Conservation (phyloP, 1,284 basidiomycete genomes). For the Rhodotorula sp. region DNA sequence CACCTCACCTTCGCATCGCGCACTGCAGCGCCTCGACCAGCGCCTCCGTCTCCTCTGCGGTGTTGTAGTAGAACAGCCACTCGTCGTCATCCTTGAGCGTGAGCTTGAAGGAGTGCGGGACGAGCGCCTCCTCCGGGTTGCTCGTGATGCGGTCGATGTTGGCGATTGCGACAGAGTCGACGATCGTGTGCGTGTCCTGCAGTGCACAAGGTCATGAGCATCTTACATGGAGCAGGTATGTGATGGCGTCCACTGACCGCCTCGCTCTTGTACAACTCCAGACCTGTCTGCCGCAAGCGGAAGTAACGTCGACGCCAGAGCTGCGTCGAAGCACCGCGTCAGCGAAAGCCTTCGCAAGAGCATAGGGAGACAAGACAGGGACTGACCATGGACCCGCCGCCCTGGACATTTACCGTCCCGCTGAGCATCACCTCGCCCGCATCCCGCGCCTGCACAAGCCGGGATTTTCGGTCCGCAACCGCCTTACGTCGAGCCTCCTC, state of each 20-base stretch:
- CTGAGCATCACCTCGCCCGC: slow-evolving; percentile 24
- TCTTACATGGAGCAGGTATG: background rate
- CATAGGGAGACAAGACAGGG: background rate
- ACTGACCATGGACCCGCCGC: slow-evolving; percentile 14
- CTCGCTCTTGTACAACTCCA: slow-evolving; percentile 29
- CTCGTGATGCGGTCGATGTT: slow-evolving; percentile 4
- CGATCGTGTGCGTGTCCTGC: slow-evolving; percentile 19
- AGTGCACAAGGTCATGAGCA: background rate
- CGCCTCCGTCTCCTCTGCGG: slow-evolving; percentile 22
- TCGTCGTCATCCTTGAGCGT: slow-evolving; percentile 15
- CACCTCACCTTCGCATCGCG: background rate
- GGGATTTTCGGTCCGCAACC: slow-evolving; percentile 1
- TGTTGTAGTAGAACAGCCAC: slow-evolving; percentile 24
- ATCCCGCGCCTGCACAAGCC: slow-evolving; percentile 6
- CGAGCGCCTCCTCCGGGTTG: slow-evolving; percentile 26
- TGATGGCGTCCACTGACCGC: background rate
- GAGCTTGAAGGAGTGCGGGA: slow-evolving; percentile 30
- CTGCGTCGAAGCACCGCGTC: background rate
- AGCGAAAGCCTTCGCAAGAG: fast-evolving
- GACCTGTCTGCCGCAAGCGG: background rate
- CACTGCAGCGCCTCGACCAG: slow-evolving; percentile 22
- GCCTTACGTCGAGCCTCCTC: slow-evolving; percentile 9
- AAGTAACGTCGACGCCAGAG: slow-evolving; percentile 33
- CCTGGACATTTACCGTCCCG: slow-evolving; percentile 28
- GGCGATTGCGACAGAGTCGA: slow-evolving; percentile 4